Percentiles rank a stretch among this genome's conserved stretches.
Evolutionary conservation across 495 filamentous ascomycete genomes (phyloP).

Genomic region (Letharia columbiana): DNA sequence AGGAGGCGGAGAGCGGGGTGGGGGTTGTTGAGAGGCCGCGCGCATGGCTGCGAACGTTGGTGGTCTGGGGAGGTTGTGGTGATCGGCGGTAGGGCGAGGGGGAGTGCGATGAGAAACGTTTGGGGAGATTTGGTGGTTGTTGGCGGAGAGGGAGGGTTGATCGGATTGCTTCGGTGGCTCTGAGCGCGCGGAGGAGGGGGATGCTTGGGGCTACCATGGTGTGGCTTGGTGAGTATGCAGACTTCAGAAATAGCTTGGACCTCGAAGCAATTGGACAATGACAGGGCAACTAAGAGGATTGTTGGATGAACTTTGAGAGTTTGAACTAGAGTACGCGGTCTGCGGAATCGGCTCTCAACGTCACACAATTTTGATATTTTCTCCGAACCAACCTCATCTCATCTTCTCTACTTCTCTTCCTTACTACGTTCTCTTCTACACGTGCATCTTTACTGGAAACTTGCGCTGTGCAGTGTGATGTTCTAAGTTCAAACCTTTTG

Average conservation of each 20-base stretch:
- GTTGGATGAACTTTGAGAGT: background rate
- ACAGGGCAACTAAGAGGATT: too few species aligned
- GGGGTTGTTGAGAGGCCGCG: constrained; percentile 11
- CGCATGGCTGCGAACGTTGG: background rate
- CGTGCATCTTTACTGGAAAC: background rate
- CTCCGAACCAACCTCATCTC: background rate
- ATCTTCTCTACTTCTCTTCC: background rate
- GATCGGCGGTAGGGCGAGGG: background rate
- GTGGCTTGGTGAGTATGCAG: background rate
- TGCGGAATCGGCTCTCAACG: background rate
- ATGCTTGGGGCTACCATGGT: constrained; percentile 6
- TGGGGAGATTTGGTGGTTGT: background rate
- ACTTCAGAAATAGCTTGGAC: background rate
- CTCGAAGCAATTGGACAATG: background rate
- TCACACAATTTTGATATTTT: background rate
- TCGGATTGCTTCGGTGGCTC: constrained; percentile 7
- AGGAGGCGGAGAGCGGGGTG: constrained; percentile 5
- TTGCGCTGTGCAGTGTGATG: background rate
- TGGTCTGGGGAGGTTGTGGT: background rate
- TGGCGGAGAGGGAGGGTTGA: constrained; percentile 7
- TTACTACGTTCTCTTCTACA: background rate
- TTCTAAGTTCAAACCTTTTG: background rate
- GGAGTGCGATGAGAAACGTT: background rate
- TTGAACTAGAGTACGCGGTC: background rate
- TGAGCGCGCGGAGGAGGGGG: constrained; percentile 11